Evolutionary conservation across 2,329 filamentous ascomycete species (phyloP).

Genomic region (Fusarium globosum): DNA sequence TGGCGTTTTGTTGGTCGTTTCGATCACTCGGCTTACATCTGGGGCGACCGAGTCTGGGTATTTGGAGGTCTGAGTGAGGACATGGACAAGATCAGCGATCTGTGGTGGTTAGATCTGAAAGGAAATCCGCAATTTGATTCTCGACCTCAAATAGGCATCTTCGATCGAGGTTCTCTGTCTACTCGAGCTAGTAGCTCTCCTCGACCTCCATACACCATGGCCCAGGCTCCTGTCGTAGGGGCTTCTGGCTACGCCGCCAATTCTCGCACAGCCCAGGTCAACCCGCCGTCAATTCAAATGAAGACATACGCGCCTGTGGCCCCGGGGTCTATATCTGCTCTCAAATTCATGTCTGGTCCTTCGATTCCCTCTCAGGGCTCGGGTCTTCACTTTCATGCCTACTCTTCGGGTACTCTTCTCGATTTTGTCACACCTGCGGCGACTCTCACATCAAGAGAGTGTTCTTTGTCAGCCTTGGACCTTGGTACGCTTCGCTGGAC

Average conservation of each 20-base stretch:
- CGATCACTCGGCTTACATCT: constrained; percentile 95
- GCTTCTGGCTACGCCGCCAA: constrained; percentile 75
- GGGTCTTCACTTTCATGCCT: constrained; percentile 94
- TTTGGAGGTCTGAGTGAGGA: constrained; percentile 95
- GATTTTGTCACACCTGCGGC: constrained; percentile 95
- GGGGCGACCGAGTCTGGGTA: constrained; percentile 92
- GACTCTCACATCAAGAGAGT: constrained; percentile 86
- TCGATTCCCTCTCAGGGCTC: constrained; percentile 89
- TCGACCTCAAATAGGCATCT: constrained; percentile 66
- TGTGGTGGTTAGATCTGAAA: constrained; percentile 97
- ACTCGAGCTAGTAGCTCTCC: constrained; percentile 61
- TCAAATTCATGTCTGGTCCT: constrained; percentile 85
- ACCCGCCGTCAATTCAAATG: constrained; percentile 72
- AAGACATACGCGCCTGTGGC: constrained; percentile 84
- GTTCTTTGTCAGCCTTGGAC: constrained; percentile 89
- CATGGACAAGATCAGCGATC: constrained; percentile 95
- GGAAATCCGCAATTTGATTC: constrained; percentile 87
- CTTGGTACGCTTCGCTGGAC: constrained; percentile 91
- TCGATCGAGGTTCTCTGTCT: constrained; percentile 58
- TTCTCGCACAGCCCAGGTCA: constrained; percentile 74
- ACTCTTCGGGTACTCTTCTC: constrained; percentile 90
- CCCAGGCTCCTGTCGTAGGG: constrained; percentile 63
- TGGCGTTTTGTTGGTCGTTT: constrained; percentile 97
- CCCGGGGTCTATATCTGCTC: constrained; percentile 87
- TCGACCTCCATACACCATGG: constrained; percentile 63